Evolutionary conservation across 2,329 filamentous ascomycete species (phyloP).

Genomic region (Dactylellina drechsleri): DNA sequence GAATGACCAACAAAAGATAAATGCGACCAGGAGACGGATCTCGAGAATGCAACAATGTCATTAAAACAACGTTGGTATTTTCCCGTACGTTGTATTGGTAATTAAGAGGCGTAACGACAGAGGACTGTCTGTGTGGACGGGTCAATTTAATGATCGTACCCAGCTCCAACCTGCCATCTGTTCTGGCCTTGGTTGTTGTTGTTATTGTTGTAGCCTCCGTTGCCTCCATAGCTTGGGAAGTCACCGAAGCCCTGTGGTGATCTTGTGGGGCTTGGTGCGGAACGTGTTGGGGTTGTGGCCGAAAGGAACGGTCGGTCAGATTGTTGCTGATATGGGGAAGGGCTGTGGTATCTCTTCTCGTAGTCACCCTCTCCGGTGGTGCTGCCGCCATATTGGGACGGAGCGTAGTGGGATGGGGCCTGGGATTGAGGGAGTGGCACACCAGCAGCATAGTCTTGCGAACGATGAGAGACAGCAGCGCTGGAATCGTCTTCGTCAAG

Average conservation of each 20-base stretch:
- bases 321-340: slow-evolving; percentile 57
- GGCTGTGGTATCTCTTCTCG: slow-evolving; percentile 53
- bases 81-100: slow-evolving; percentile 15
- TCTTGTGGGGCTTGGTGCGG: slow-evolving; percentile 58
- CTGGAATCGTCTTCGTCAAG: slow-evolving; percentile 79
- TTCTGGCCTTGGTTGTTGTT: slow-evolving; percentile 33
- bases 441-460: slow-evolving; percentile 63
- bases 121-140: slow-evolving; percentile 10
- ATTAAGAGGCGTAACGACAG: slow-evolving; percentile 28
- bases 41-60: slow-evolving; percentile 50
- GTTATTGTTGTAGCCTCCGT: slow-evolving; percentile 56
- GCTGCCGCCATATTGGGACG: slow-evolving; percentile 49
- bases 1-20: slow-evolving; percentile 19
- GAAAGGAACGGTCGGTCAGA: slow-evolving; percentile 60
- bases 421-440: slow-evolving; percentile 58
- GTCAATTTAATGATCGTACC: slow-evolving; percentile 65
- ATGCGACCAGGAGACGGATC: slow-evolving; percentile 29
- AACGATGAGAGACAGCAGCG: slow-evolving; percentile 69
- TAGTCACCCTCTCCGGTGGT: slow-evolving; percentile 42
- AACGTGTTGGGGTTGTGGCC: slow-evolving; percentile 62
- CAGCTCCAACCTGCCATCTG: slow-evolving; percentile 68
- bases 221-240: slow-evolving; percentile 57
- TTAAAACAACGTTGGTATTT: slow-evolving; percentile 35
- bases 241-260: slow-evolving; percentile 52
- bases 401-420: slow-evolving; percentile 57